phyloP scores from a whole-genome alignment of 768 basidiomycete genomes.

The Hypsizygus marmoreus region DNA sequence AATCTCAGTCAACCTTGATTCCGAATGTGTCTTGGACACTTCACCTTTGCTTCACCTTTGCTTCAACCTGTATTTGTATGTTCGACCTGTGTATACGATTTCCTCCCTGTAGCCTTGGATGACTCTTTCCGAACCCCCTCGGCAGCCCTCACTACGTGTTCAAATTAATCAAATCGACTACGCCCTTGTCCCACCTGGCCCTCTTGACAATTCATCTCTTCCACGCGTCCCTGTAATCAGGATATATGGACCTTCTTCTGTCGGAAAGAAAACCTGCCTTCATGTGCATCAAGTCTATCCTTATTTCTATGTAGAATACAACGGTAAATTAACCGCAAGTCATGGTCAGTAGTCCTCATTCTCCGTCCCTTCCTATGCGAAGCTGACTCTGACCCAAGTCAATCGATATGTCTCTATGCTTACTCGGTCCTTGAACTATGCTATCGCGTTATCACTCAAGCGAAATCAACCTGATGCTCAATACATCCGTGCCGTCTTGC shows the following conservation, averaged over 20 bases:
- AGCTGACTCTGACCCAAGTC: slow-evolving; percentile 47
- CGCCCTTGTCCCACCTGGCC: slow-evolving; percentile 54
- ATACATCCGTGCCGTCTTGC: slow-evolving; percentile 72
- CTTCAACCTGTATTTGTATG: background rate
- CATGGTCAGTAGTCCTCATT: slow-evolving; percentile 46
- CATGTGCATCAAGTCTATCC: slow-evolving; percentile 94
- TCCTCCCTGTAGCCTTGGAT: background rate
- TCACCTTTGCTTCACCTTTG: background rate
- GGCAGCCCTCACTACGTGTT: slow-evolving; percentile 36
- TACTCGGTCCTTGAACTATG: slow-evolving; percentile 78
- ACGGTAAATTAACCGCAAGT: slow-evolving; percentile 60
- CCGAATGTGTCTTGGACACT: too few relatives aligned
- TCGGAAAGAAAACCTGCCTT: slow-evolving; percentile 77
- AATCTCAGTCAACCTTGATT: too few relatives aligned
- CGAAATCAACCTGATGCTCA: slow-evolving; percentile 64
- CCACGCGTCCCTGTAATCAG: slow-evolving; percentile 77
- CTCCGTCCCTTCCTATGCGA: background rate
- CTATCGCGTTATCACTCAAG: slow-evolving; percentile 79
- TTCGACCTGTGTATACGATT: background rate
- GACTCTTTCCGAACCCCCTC: slow-evolving; percentile 7
- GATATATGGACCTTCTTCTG: slow-evolving; percentile 83
- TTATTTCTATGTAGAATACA: slow-evolving; percentile 89
- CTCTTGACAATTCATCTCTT: slow-evolving; percentile 64
- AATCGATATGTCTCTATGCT: slow-evolving; percentile 70
- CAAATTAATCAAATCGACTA: slow-evolving; percentile 67